Evolutionary conservation across 305 asterid genomes (phyloP), one percentile per base, ranked within the genome.

Genomic region (Fraxinus greggii): DNA sequence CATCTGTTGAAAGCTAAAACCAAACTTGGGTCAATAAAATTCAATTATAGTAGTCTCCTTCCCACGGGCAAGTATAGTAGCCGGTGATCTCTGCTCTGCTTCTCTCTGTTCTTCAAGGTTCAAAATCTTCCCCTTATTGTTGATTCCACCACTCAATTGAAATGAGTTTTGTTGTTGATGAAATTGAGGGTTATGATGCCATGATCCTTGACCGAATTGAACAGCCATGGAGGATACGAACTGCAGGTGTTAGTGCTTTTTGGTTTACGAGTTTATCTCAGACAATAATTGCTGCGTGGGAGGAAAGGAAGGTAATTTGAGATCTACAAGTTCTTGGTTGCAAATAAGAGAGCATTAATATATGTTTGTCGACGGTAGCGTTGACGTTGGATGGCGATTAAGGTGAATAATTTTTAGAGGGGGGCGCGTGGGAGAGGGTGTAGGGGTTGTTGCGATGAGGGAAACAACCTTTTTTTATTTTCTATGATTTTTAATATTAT

Each of bases 21-120:
- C 2, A 36, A 36, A 95, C 74, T 92, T 94, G 1, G 98, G 99
- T 7, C 97, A 95, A 88, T 95, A 95, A 80, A 95, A 95, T 38
- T 94, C 98, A 23, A 95, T 77, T 12, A 95, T 87, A 10, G 98
- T 92, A 54, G 96, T 94, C 59, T 89, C 95, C 83, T 94, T 94
- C 61, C 89, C 91, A 72, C 90, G 84, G 5, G 93, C 92, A 83
- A 94, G 78, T 24, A 97, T 97, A 38, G 91, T 89, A 0, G 98
- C 97, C 59, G 91, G 88, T 0, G 95, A 92, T 79, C 94, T 88
- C 79, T 91, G 97, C 87, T 94, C 97, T 1, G 92, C 93, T 89
- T 94, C 99, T 31, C 89, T 92, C 83, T 90, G 97, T 84, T 87
- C 93, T 15, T 84, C 88, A 19, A 85, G 45, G 75, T 84, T n/a